Percentiles rank a stretch among this genome's conserved stretches.
Evolutionary conservation across 495 filamentous ascomycete genomes (phyloP).

Genomic region (Trichoderma asperelloides): DNA sequence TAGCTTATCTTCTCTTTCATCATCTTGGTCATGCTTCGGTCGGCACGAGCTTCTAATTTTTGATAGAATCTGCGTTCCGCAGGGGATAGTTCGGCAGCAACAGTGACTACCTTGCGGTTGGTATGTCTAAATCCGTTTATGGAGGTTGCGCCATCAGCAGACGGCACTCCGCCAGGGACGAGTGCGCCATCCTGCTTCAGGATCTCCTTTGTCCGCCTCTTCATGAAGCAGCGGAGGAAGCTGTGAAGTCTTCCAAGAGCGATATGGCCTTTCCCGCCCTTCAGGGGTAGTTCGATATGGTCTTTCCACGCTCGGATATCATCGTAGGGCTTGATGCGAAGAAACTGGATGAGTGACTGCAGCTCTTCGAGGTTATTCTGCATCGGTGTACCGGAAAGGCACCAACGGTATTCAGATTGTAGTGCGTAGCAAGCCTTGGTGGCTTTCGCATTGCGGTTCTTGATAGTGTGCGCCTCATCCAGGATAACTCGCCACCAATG

Average conservation of each 20-base stretch:
- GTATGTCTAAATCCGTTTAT: conserved; percentile 72
- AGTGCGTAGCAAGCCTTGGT: conserved; percentile 81
- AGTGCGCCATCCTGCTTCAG: conserved; percentile 73
- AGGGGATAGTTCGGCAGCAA: conserved; percentile 68
- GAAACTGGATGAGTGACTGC: conserved; percentile 84
- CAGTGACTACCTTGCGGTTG: conserved; percentile 73
- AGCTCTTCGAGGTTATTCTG: conserved; percentile 98
- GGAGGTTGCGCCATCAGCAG: conserved; percentile 31
- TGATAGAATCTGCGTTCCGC: conserved; percentile 81
- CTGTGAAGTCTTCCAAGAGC: conserved; percentile 82
- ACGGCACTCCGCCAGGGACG: conserved; percentile 55
- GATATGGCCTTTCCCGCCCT: conserved; percentile 72
- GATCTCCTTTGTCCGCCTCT: conserved; percentile 90
- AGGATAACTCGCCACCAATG: conserved; percentile 94
- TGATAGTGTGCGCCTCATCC: conserved; percentile 96
- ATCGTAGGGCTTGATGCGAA: conserved; percentile 85
- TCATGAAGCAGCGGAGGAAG: conserved; percentile 88
- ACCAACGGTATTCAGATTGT: conserved; percentile 82
- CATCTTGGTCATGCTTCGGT: conserved; percentile 79
- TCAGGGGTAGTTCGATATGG: conserved; percentile 78
- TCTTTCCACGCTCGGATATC: conserved; percentile 77
- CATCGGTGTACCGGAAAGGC: conserved; percentile 89
- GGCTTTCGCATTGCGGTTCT: conserved; percentile 92
- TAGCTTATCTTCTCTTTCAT: conserved; percentile 70
- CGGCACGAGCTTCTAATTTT: conserved; percentile 70